These are phyloP conservation scores for Aspergillus sp. DNA, from an alignment of 2,329 filamentous ascomycete genomes.

Conservation along the genomic window DNA sequence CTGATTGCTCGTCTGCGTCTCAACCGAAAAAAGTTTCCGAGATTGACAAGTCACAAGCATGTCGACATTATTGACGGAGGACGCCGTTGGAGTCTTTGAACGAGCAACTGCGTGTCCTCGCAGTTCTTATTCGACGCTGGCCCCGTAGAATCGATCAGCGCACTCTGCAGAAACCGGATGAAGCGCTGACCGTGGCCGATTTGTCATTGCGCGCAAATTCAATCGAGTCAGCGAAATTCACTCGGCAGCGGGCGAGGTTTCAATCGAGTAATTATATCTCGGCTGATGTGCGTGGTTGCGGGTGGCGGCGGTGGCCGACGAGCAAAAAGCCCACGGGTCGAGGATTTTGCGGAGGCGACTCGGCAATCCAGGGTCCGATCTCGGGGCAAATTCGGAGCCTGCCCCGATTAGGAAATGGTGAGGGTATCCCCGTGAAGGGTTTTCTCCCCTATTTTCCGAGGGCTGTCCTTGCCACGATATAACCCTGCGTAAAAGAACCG, in stretches of 20 bases:
- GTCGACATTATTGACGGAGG: not conserved
- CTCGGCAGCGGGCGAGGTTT: not conserved
- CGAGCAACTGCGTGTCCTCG: not conserved
- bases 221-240: not conserved
- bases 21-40: no score
- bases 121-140: not conserved
- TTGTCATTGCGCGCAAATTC: not conserved
- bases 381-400: not conserved
- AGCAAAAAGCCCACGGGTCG: not conserved
- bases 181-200: not conserved
- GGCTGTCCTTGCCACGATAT: not conserved
- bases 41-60: no score
- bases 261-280: slow-evolving; percentile 9
- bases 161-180: not conserved
- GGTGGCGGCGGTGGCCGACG: slow-evolving; percentile 9
- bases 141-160: not conserved
- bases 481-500: not conserved
- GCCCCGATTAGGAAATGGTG: slow-evolving; percentile 23
- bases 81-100: not conserved
- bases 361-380: not conserved
- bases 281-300: slow-evolving; percentile 14
- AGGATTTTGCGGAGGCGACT: not conserved
- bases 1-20: no score
- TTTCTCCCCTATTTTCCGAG: not conserved
- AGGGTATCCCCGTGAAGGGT: slow-evolving; percentile 18